Conservation (phyloP, 371 early-diverging fungal genomes). For the Rhizopus delemar region DNA sequence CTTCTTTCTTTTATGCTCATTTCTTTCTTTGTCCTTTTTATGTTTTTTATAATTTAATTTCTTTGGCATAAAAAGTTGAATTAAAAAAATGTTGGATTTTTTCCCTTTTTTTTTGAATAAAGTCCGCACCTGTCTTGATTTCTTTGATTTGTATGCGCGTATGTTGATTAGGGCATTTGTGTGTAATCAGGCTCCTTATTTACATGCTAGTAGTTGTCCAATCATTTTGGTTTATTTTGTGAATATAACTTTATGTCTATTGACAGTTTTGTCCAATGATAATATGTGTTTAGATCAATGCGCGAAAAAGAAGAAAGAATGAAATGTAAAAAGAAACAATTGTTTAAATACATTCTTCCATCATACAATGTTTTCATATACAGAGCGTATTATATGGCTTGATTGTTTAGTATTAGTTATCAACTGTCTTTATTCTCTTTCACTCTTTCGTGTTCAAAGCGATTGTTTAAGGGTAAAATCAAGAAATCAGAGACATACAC, state of each 20-base stretch:
- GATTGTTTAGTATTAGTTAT: too few relatives aligned
- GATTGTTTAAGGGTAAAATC: too few relatives aligned
- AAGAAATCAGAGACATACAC: too few relatives aligned
- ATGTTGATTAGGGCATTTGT: too few relatives aligned
- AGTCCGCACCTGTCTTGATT: too few relatives aligned
- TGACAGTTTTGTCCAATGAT: not conserved
- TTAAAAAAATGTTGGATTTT: not conserved
- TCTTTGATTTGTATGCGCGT: not conserved
- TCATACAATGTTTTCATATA: too few relatives aligned
- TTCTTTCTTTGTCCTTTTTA: conserved; percentile 15
- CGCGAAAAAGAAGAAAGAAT: too few relatives aligned
- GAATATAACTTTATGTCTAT: not conserved
- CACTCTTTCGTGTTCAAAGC: too few relatives aligned
- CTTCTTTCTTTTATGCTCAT: conserved; percentile 19
- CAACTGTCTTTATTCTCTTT: too few relatives aligned
- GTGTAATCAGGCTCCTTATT: not conserved
- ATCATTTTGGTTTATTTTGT: not conserved
- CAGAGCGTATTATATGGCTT: too few relatives aligned
- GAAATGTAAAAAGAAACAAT: not conserved
- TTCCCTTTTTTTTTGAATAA: too few relatives aligned
- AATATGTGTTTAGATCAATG: not conserved
- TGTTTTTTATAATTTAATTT: conserved; percentile 14
- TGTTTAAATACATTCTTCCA: too few relatives aligned
- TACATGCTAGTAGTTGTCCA: not conserved
- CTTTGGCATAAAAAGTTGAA: conserved; percentile 10